phyloP scores from a whole-genome alignment of 78 protist species.

The Pigoraptor vietnamica region DNA sequence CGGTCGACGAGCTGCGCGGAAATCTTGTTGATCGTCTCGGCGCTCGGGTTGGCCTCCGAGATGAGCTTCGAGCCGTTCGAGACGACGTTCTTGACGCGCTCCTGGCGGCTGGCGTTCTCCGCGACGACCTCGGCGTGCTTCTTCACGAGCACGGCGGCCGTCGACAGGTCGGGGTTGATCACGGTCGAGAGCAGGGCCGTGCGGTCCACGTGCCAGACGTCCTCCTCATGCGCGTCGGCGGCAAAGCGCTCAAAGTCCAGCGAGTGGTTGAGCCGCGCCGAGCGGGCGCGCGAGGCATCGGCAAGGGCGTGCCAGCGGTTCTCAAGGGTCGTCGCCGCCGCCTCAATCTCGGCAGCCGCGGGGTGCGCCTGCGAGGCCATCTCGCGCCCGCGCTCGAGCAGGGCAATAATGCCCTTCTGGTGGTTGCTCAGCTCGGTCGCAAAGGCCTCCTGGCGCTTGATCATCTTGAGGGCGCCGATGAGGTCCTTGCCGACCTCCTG shows the following conservation, averaged over 20 bases:
- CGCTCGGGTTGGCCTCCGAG: not conserved
- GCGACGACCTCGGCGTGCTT: not conserved
- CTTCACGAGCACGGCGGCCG: not conserved
- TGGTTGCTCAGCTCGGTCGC: not conserved
- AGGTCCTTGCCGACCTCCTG: not conserved
- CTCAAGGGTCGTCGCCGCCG: not conserved
- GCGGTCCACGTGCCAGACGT: not conserved
- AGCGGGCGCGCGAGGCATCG: not conserved
- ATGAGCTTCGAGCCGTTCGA: not conserved
- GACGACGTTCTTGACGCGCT: not conserved
- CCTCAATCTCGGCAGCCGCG: not conserved
- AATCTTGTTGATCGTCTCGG: not conserved
- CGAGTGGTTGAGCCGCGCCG: not conserved
- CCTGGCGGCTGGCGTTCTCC: not conserved
- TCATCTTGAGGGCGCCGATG: not conserved
- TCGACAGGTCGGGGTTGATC: not conserved
- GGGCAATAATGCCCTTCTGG: not conserved
- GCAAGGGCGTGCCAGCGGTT: not conserved
- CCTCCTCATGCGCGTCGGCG: conserved; percentile 8
- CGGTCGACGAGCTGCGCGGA: not conserved
- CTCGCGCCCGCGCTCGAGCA: not conserved
- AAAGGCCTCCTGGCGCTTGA: not conserved
- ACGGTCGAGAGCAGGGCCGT: not conserved
- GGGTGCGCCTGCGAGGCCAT: not conserved
- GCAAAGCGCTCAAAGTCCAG: not conserved